Percentiles rank a stretch among this genome's conserved stretches.
phyloP scores from a whole-genome alignment of 2,329 filamentous ascomycete genomes.

The Diaporthe caulivora region DNA sequence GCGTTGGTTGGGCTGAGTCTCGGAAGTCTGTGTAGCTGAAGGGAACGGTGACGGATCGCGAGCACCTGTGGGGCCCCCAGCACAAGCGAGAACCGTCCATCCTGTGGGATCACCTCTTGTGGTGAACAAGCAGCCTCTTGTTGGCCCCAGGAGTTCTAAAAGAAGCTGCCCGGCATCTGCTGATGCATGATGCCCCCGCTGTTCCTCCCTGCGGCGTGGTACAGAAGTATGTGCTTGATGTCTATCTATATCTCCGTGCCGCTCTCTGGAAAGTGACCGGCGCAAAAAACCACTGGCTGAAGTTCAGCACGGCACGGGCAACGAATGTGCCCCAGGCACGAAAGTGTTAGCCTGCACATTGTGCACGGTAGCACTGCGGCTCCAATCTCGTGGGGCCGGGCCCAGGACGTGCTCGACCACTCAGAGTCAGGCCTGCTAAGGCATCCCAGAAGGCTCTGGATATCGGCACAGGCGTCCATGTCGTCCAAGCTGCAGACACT shows the following conservation, averaged over 20 bases:
- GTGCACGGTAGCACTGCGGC: constrained; percentile 22
- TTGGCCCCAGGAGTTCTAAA: constrained; percentile 16
- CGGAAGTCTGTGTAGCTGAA: constrained; percentile 27
- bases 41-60: constrained; percentile 20
- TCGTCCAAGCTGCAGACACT: background rate
- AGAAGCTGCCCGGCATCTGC: background rate
- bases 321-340: background rate
- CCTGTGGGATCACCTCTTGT: constrained; percentile 17
- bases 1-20: background rate
- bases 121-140: constrained; percentile 21
- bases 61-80: constrained; percentile 17
- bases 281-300: background rate
- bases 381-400: constrained; percentile 2
- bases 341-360: background rate
- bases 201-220: background rate
- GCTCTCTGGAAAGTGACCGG: background rate
- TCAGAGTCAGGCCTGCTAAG: background rate
- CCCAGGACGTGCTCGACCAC: background rate
- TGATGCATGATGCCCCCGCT: background rate
- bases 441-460: constrained; percentile 19
- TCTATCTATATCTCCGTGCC: constrained; percentile 29
- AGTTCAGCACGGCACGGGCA: background rate
- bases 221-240: background rate
- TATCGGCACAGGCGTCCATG: constrained; percentile 22
- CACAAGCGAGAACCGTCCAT: constrained; percentile 28